phyloP scores from a whole-genome alignment of 805 yeast species.

The Saccharomyces eubayanus region DNA sequence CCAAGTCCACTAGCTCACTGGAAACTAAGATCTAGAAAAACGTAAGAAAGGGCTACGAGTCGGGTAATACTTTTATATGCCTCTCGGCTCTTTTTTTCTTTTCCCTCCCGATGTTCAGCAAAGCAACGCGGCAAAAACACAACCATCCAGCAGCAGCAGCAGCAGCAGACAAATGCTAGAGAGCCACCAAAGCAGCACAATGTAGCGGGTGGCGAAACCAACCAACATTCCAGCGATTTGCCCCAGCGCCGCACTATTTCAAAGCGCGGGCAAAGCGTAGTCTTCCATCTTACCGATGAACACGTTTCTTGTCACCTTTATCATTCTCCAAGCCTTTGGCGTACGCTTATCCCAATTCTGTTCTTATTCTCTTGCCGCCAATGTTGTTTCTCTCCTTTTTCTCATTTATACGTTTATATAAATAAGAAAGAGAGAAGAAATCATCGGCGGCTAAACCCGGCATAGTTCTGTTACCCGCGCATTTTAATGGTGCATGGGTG shows the following conservation, averaged over 20 bases:
- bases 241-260: no score
- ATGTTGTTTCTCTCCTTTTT: no score
- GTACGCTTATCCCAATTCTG: background rate
- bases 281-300: no score
- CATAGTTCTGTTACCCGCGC: background rate
- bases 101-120: background rate
- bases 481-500: no score
- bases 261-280: no score
- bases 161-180: no score
- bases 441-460: background rate
- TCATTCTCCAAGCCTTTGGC: background rate
- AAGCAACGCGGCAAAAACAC: background rate
- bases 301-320: no score
- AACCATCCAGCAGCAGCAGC: no score
- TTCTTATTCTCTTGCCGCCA: background rate
- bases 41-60: background rate
- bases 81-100: background rate
- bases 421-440: background rate
- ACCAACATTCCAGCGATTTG: no score
- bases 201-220: no score
- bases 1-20: background rate
- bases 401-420: background rate
- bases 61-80: background rate
- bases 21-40: background rate
- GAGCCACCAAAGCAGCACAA: no score